A percentile compares a stretch with the other conserved stretches of the same genome.
Conservation (phyloP, 1,284 basidiomycete genomes). For the Ceratobasidium sp. region DNA sequence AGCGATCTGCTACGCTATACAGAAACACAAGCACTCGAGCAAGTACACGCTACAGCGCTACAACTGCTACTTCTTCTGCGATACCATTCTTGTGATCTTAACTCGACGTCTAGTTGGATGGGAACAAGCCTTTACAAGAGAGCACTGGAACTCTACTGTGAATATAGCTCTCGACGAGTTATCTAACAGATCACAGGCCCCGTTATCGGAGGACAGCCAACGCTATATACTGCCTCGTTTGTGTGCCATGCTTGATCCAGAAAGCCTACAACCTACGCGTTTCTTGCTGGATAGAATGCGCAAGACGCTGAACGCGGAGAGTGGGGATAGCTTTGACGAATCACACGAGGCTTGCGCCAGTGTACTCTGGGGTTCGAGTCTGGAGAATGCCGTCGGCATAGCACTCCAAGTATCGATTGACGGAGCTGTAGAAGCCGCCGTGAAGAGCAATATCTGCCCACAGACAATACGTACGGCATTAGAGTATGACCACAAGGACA, state of each 20-base stretch:
- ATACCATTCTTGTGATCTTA: background rate
- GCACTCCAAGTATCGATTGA: background rate
- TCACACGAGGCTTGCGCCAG: background rate
- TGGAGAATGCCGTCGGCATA: background rate
- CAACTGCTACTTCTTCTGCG: conserved; percentile 25
- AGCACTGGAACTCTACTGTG: background rate
- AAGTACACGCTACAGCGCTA: conserved; percentile 17
- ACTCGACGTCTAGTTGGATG: background rate
- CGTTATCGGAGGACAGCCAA: background rate
- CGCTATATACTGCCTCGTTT: background rate
- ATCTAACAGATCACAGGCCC: background rate
- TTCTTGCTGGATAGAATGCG: background rate
- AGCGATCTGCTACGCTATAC: conserved; percentile 4
- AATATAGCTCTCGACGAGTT: background rate
- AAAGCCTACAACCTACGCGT: background rate
- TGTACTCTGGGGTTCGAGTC: background rate
- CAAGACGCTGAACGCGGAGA: background rate
- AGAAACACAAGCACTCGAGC: background rate
- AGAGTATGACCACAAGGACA: background rate
- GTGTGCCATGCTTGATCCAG: background rate
- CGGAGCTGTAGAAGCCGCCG: background rate
- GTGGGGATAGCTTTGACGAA: too few relatives aligned
- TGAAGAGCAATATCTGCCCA: background rate
- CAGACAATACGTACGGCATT: background rate
- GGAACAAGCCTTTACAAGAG: background rate